Percentiles rank a stretch among this genome's conserved stretches.
phyloP scores from a whole-genome alignment of 805 yeast species.

The Wickerhamiella siamensis region DNA sequence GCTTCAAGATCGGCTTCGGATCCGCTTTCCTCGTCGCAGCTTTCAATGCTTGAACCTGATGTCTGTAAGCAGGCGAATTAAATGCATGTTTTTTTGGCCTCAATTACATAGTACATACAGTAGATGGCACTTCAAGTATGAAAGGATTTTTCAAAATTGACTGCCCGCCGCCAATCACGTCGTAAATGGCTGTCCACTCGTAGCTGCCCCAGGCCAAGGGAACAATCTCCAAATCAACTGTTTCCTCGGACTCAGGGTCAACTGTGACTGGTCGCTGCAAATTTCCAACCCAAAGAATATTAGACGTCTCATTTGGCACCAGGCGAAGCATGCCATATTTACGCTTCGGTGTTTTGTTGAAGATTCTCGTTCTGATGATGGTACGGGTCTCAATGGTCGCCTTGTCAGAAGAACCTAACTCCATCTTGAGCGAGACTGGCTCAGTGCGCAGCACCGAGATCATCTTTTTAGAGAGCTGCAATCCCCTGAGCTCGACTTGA shows the following conservation, averaged over 20 bases:
- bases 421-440: constrained; percentile 8
- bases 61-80: too few species aligned
- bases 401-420: neutral
- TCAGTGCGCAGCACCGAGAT: constrained; percentile 31
- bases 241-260: constrained; percentile 30
- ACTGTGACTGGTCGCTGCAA: constrained; percentile 43
- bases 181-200: constrained; percentile 61
- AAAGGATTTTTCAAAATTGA: constrained; percentile 13
- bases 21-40: constrained; percentile 26
- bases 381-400: constrained; percentile 37
- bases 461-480: constrained; percentile 51
- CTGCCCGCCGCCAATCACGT: constrained; percentile 24
- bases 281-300: constrained; percentile 57
- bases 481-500: constrained; percentile 47
- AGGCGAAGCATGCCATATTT: constrained; percentile 48
- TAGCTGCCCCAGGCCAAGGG: constrained; percentile 66
- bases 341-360: constrained; percentile 31
- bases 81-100: too few species aligned
- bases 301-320: constrained; percentile 36
- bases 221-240: constrained; percentile 40
- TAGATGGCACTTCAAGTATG: constrained; percentile 9
- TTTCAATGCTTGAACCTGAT: constrained; percentile 15
- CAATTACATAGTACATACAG: neutral
- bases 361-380: constrained; percentile 34
- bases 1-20: constrained; percentile 45